phyloP scores from a whole-genome alignment of 1,139 yeast species.

The Kodamaea anthophila region DNA sequence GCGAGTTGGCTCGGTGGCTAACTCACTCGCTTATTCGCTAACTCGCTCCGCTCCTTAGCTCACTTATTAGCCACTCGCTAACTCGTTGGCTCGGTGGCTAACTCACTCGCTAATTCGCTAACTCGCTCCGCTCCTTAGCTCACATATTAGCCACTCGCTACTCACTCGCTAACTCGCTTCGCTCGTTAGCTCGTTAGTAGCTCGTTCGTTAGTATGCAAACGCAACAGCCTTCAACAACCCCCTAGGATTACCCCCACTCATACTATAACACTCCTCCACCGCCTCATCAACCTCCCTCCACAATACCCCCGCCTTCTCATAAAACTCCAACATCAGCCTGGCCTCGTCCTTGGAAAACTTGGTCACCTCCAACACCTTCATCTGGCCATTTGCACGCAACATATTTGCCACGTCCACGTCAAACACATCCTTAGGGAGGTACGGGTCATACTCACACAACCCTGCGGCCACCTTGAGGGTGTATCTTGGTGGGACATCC shows the following conservation, averaged over 20 bases:
- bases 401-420: slow-evolving; percentile 45
- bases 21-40: neutral
- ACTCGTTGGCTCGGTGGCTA: neutral
- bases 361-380: slow-evolving; percentile 40
- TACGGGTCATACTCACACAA: slow-evolving; percentile 53
- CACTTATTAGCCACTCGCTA: too few species aligned
- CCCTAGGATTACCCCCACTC: slow-evolving; percentile 80
- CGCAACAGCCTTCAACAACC: slow-evolving; percentile 42
- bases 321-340: slow-evolving; percentile 48
- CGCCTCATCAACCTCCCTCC: slow-evolving; percentile 29
- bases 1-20: neutral
- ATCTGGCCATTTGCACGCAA: slow-evolving; percentile 45
- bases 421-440: slow-evolving; percentile 45
- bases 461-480: slow-evolving; percentile 60
- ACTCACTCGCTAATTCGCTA: neutral
- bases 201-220: slow-evolving; percentile 17
- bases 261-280: slow-evolving; percentile 54
- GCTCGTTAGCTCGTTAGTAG: too few species aligned
- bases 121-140: neutral
- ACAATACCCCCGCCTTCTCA: slow-evolving; percentile 49
- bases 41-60: neutral
- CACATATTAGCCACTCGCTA: neutral
- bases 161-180: neutral
- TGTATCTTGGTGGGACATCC: slow-evolving; percentile 29
- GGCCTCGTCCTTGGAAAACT: slow-evolving; percentile 51